A percentile compares a stretch with the other conserved stretches of the same genome.
Conservation (phyloP, 2,329 filamentous ascomycete genomes). For the Alternaria solani region DNA sequence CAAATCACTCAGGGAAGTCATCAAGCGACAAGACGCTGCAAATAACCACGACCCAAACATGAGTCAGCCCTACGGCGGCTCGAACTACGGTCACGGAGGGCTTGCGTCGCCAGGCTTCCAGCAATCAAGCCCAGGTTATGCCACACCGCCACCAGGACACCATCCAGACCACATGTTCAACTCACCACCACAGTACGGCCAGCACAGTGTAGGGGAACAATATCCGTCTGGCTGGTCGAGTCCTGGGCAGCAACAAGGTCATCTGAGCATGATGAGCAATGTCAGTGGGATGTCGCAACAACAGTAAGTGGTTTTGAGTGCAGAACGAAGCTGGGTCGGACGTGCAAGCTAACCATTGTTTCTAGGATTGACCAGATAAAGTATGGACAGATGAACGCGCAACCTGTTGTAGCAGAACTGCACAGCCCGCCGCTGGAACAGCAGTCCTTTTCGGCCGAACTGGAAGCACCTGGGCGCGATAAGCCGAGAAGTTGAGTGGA, state of each 20-base stretch:
- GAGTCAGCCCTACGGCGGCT: conserved; percentile 10
- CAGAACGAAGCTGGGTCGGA: background rate
- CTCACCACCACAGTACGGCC: conserved; percentile 32
- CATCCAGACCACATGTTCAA: conserved; percentile 24
- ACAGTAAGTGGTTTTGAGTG: conserved; percentile 28
- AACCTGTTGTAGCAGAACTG: conserved; percentile 29
- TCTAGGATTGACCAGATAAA: conserved; percentile 34
- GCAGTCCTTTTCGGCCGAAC: conserved; percentile 34
- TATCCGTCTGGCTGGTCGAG: conserved; percentile 36
- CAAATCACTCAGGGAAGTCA: conserved; percentile 40
- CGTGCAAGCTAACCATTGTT: conserved; percentile 1
- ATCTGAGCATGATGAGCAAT: conserved; percentile 30
- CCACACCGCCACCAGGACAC: conserved; percentile 14
- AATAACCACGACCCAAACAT: conserved; percentile 2
- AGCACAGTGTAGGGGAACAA: conserved; percentile 34
- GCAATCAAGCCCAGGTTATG: conserved; percentile 7
- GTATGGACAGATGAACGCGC: conserved; percentile 19
- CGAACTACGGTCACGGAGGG: conserved; percentile 14
- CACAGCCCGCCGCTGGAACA: conserved; percentile 32
- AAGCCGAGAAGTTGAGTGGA: conserved; percentile 1
- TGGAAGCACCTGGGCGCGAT: conserved; percentile 33
- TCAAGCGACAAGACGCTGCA: conserved; percentile 13
- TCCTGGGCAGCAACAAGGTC: conserved; percentile 23
- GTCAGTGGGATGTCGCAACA: conserved; percentile 31
- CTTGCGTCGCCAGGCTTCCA: conserved; percentile 14